Conservation (phyloP, 2,329 filamentous ascomycete genomes). For the Bipolaris oryzae region DNA sequence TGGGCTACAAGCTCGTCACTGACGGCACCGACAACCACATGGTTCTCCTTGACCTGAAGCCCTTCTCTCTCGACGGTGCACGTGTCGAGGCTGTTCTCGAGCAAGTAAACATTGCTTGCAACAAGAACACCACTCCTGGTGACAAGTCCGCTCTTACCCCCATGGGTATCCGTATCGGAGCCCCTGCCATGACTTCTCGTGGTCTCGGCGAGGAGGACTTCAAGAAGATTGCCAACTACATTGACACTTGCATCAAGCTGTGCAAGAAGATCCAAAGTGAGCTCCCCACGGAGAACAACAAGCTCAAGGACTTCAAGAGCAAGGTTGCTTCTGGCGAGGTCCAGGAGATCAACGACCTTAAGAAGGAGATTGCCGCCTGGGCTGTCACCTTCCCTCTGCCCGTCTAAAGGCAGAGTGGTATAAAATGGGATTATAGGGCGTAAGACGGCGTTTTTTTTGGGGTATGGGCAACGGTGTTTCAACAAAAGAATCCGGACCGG, state of each 20-base stretch:
- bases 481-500: constrained; percentile 32
- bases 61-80: constrained; percentile 85
- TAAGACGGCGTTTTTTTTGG: constrained; percentile 24
- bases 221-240: constrained; percentile 78
- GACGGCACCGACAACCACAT: constrained; percentile 98
- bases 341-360: constrained; percentile 80
- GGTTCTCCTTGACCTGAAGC: constrained; percentile 91
- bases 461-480: constrained; percentile 19
- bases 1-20: constrained; percentile 92
- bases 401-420: constrained; percentile 57
- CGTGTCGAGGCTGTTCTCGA: constrained; percentile 95
- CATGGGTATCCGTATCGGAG: constrained; percentile 90
- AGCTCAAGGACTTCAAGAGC: constrained; percentile 99
- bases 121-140: constrained; percentile 98
- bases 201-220: constrained; percentile 93
- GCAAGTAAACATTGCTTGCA: constrained; percentile 98
- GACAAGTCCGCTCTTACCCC: constrained; percentile 93
- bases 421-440: constrained; percentile 15
- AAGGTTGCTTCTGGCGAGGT: constrained; percentile 82
- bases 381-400: constrained; percentile 91
- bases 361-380: constrained; percentile 89
- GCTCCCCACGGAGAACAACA: constrained; percentile 96
- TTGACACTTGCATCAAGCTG: constrained; percentile 86
- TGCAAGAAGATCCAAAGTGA: constrained; percentile 83
- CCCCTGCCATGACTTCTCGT: constrained; percentile 95